Base-by-base conservation (phyloP, 1,284 basidiomycete species). In the Hemileia vastatrix region DNA sequence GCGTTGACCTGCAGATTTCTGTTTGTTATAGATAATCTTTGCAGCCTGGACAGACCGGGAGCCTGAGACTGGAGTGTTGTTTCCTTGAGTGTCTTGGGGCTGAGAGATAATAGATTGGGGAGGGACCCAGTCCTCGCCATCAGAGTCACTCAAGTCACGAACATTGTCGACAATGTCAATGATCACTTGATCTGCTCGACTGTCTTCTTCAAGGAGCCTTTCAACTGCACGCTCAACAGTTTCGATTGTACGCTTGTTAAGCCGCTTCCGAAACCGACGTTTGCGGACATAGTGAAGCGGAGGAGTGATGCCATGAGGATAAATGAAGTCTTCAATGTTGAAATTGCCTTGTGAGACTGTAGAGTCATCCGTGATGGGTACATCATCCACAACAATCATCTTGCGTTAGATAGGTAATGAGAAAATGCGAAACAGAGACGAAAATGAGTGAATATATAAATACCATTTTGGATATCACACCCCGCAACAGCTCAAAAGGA, bases 151-250 rank as follows among this genome's bases (percentile, higher is more conserved):
- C 24, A 54, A 40, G 65, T 54, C 19, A 84, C 88, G 86, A 68
- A 86, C 90, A 78, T 85, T 83, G 54, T 72, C 72, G 24, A 72
- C 66, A 54, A 69, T 67, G 49, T 72, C 73, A 59, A 70, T 74
- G 54, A 74, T 68, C 15, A 90, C 85, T 65, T 88, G 82, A 0
- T 84, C 79, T 1, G 93, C 90, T 57, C 86, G 78, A 8, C 85
- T 82, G 77, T 99, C 95, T 67, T 88, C 86, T 66, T 88, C 87
- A 32, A 98, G 77, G 48, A 99, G 77, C 61, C 91, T 80, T 74
- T 98, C 95, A 1, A 98, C 94, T 73, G 94, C 90, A 76, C 94
- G 87, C 76, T 98, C 94, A 2, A 97, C 92, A 33, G 89, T 93
- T 78, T 97, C 93, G 68, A 97, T 97, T 0, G 90, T 90, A 83